Base-by-base conservation (phyloP, 306 rosid genomes). In the Castanea crenata region DNA sequence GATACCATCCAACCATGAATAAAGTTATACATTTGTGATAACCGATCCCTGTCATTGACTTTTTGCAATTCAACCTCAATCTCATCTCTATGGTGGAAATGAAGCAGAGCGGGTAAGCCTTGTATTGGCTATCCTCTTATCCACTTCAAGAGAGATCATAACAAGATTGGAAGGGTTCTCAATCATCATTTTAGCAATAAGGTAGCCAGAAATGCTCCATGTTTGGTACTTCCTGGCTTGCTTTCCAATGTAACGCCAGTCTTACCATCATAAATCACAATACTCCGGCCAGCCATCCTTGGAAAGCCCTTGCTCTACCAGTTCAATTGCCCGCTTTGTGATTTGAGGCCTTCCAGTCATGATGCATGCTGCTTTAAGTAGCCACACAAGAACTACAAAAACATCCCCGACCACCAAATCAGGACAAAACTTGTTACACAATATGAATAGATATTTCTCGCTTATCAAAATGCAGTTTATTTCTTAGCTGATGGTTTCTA, bases 271-370 rank as follows among this genome's bases (percentile, higher is more conserved):
- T 80, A 80, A 18, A 1, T 75, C 84, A 69, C 69, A 80, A 18
- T 80, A 80, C 71, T 80, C 84, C 1, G 76, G 32, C 80, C 84
- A 80, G 29, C 76, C 75, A 14, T 81, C 85, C 46, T 69, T 58
- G 16, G 73, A 63, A 14, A 81, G 81, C 3, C 69, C 73, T 34
- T 71, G 46, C 77, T 81, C 81, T 8, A 55, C 76, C 55, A 58
- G 80, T 68, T 81, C 81, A 2, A 81, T 75, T 21, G 81, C 81
- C 46, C 57, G 41, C 59, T 54, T 70, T 2, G 84, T 74, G 25
- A 52, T 70, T 20, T 44, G 63, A 2, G 61, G 79, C 75, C 79
- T 75, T 19, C 76, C 76, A 5, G 79, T 21, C 64, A 51, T 81
- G 4, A 71, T 81, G 46, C 81, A 76, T 5, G 84, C 80, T 3